A percentile compares a stretch with the other conserved stretches of the same genome.
Conservation (phyloP, 352 stramenopile genomes). For the Globisporangium spinosum region DNA sequence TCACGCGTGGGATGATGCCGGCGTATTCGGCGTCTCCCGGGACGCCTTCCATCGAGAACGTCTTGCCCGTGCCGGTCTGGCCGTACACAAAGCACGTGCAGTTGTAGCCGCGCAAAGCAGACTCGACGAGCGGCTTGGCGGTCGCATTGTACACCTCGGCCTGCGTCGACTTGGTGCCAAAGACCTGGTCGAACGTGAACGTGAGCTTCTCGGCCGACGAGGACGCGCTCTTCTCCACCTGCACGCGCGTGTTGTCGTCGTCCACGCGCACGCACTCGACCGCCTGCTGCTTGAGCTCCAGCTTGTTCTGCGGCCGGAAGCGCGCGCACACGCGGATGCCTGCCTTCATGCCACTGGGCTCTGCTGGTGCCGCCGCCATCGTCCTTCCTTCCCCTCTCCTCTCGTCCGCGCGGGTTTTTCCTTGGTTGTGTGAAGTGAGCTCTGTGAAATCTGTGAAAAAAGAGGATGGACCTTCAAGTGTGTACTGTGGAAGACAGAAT, state of each 20-base stretch:
- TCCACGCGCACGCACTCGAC: constrained; percentile 57
- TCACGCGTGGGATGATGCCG: constrained; percentile 75
- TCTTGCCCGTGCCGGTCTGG: constrained; percentile 90
- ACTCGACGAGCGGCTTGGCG: constrained; percentile 57
- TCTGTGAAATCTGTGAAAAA: not conserved
- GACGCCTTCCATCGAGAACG: constrained; percentile 89
- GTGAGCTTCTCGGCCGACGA: constrained; percentile 30
- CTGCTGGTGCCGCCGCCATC: not conserved
- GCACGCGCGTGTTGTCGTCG: constrained; percentile 41
- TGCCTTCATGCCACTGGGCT: constrained; percentile 13
- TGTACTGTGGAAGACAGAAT: not conserved
- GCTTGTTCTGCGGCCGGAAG: constrained; percentile 76
- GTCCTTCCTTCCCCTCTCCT: not conserved
- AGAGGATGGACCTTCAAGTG: not conserved
- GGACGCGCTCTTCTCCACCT: constrained; percentile 10
- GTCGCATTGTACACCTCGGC: constrained; percentile 63
- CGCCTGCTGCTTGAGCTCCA: constrained; percentile 64
- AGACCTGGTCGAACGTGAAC: constrained; percentile 78
- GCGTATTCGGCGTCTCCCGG: constrained; percentile 58
- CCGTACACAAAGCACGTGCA: constrained; percentile 92
- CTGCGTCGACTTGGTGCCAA: constrained; percentile 52
- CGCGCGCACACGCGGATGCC: constrained; percentile 68
- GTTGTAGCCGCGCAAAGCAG: constrained; percentile 80
- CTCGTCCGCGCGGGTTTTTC: not conserved
- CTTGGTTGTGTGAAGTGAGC: not conserved